These are phyloP conservation scores for Pseudogymnoascus sp. DNA, from an alignment of 2,329 filamentous ascomycete genomes.

Conservation along the genomic window DNA sequence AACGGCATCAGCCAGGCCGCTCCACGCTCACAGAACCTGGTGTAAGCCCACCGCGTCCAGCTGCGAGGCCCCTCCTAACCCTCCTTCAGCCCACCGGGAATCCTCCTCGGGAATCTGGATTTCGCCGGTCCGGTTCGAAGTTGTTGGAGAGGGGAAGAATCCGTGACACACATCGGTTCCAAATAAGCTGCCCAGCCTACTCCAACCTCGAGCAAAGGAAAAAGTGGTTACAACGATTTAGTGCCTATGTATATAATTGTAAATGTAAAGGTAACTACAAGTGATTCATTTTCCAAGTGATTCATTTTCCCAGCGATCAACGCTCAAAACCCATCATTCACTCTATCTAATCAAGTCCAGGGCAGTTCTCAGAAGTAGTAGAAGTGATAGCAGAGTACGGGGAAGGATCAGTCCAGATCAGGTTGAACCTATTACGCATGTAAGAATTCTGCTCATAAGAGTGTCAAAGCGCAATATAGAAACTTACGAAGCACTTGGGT, in stretches of 20 bases:
- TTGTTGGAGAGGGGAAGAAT: neutral
- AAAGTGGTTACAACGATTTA: neutral
- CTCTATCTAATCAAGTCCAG: slow-evolving; percentile 38
- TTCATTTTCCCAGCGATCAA: neutral
- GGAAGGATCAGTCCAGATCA: slow-evolving; percentile 49
- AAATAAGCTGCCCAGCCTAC: neutral
- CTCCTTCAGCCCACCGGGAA: no score
- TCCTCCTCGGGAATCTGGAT: no score
- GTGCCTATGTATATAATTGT: neutral
- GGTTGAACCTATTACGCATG: slow-evolving; percentile 34
- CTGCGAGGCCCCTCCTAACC: no score
- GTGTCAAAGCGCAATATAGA: neutral
- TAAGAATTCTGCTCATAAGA: slow-evolving; percentile 3
- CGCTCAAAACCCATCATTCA: neutral
- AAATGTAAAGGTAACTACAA: neutral
- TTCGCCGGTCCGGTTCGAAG: no score
- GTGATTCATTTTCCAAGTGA: neutral
- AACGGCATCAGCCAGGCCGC: no score
- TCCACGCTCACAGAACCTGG: no score
- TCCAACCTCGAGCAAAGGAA: neutral
- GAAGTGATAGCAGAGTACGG: slow-evolving; percentile 39
- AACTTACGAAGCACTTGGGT: slow-evolving; percentile 39
- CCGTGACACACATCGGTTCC: neutral
- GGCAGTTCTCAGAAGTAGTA: slow-evolving; percentile 42
- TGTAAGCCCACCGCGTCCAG: no score